Conservation (phyloP, 2,329 filamentous ascomycete species). For the Fusarium chaquense region DNA sequence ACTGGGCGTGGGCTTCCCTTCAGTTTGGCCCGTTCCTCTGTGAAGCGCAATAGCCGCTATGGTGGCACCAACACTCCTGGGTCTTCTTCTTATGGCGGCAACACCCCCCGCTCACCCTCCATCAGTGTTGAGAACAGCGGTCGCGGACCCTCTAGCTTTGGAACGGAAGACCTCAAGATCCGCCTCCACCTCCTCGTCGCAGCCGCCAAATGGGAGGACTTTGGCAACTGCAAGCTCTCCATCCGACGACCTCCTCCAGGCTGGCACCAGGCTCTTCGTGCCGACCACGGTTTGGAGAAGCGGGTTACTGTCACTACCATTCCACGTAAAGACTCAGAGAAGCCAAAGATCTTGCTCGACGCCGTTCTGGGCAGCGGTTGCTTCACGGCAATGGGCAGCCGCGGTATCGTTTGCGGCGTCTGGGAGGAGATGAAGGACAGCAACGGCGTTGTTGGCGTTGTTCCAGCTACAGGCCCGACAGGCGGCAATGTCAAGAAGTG, state of each 20-base stretch:
- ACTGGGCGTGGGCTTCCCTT: conserved; percentile 78
- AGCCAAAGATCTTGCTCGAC: conserved; percentile 77
- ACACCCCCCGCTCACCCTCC: conserved; percentile 68
- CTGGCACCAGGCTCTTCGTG: conserved; percentile 68
- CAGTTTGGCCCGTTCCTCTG: conserved; percentile 83
- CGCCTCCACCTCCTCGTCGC: conserved; percentile 84
- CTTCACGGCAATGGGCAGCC: conserved; percentile 84
- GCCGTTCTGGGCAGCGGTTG: conserved; percentile 86
- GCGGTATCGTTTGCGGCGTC: conserved; percentile 89
- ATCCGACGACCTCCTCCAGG: conserved; percentile 80
- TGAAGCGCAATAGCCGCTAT: conserved; percentile 67
- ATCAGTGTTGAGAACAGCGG: conserved; percentile 66
- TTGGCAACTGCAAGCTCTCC: conserved; percentile 85
- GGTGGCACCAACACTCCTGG: conserved; percentile 72
- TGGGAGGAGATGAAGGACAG: conserved; percentile 81
- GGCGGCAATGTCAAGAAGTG: conserved; percentile 70
- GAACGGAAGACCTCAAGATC: conserved; percentile 79
- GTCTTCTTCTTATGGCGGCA: conserved; percentile 63
- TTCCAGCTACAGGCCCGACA: conserved; percentile 63
- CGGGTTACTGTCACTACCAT: conserved; percentile 83
- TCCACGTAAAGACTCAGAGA: conserved; percentile 68
- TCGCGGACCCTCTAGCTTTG: conserved; percentile 72
- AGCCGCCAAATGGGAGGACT: conserved; percentile 87
- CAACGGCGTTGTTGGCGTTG: conserved; percentile 66
- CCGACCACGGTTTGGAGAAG: conserved; percentile 80